phyloP scores from a whole-genome alignment of 495 filamentous ascomycete genomes.

The Trypethelium eluteriae region DNA sequence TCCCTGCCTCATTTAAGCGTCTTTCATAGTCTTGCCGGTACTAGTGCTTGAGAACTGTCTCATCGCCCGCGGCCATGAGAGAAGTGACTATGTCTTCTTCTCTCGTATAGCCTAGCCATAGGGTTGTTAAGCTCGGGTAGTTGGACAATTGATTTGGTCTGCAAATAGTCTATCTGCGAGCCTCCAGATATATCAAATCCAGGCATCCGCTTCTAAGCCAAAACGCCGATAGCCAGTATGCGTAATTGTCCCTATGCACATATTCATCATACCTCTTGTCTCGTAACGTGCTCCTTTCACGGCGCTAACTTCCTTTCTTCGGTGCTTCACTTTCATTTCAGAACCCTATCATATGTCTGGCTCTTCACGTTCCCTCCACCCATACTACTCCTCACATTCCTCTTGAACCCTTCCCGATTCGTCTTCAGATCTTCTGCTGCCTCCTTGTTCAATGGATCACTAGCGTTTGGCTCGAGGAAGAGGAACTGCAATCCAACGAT shows the following conservation, averaged over 20 bases:
- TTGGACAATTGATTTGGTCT: neutral
- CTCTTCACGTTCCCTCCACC: conserved; percentile 68
- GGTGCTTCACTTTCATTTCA: conserved; percentile 36
- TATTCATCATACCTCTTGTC: neutral
- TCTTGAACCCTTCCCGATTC: conserved; percentile 79
- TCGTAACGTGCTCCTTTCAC: neutral
- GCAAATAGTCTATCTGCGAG: neutral
- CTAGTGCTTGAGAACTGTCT: too few relatives aligned
- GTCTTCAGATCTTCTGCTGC: conserved; percentile 84
- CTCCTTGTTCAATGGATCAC: conserved; percentile 96
- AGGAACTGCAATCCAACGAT: conserved; percentile 97
- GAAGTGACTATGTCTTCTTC: too few relatives aligned
- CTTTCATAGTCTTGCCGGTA: too few relatives aligned
- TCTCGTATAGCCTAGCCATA: neutral
- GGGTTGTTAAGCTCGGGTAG: neutral
- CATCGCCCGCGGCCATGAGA: too few relatives aligned
- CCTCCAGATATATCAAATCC: neutral
- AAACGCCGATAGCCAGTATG: neutral
- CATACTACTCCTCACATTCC: conserved; percentile 81
- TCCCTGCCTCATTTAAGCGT: too few relatives aligned
- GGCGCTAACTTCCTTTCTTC: neutral
- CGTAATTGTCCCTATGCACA: neutral
- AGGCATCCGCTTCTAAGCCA: neutral
- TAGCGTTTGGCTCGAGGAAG: conserved; percentile 94
- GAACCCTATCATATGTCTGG: conserved; percentile 65